Conservation (phyloP, 169 alveolate species). For the Cystoisospora suis region DNA sequence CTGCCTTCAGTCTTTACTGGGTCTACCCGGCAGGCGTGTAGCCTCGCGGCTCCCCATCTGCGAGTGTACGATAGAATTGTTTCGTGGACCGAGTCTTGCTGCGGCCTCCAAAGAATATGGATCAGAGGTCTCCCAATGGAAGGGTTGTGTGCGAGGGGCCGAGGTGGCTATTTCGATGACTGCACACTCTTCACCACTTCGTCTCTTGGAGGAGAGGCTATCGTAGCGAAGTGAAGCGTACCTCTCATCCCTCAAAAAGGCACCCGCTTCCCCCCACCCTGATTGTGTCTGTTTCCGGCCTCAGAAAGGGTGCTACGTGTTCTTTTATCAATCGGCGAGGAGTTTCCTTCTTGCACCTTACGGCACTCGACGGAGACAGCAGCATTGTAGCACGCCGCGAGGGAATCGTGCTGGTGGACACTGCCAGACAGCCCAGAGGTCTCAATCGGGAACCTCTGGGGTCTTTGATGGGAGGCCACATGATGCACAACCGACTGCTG, state of each 20-base stretch:
- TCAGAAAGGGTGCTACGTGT: not conserved
- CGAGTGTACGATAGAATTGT: too few relatives aligned
- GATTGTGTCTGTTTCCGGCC: not conserved
- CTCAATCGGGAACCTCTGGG: not conserved
- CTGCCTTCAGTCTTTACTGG: too few relatives aligned
- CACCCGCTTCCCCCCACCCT: not conserved
- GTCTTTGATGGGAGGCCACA: not conserved
- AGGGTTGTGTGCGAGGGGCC: too few relatives aligned
- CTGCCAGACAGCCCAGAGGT: conserved; percentile 21
- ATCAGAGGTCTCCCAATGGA: too few relatives aligned
- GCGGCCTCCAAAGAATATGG: too few relatives aligned
- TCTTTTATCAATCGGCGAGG: conserved; percentile 3
- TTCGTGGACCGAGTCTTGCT: too few relatives aligned
- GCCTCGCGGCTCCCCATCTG: too few relatives aligned
- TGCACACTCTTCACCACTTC: too few relatives aligned
- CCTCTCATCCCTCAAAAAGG: not conserved
- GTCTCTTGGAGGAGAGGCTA: too few relatives aligned
- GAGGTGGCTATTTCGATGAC: too few relatives aligned
- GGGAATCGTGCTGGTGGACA: not conserved
- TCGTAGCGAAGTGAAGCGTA: too few relatives aligned
- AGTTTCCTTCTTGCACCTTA: not conserved
- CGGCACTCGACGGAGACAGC: not conserved
- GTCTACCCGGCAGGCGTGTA: too few relatives aligned
- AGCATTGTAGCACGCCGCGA: not conserved
- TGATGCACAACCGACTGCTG: conserved; percentile 32